These are phyloP conservation scores for Kazachstania africana DNA, from an alignment of 805 yeast genomes.

Conservation along the genomic window DNA sequence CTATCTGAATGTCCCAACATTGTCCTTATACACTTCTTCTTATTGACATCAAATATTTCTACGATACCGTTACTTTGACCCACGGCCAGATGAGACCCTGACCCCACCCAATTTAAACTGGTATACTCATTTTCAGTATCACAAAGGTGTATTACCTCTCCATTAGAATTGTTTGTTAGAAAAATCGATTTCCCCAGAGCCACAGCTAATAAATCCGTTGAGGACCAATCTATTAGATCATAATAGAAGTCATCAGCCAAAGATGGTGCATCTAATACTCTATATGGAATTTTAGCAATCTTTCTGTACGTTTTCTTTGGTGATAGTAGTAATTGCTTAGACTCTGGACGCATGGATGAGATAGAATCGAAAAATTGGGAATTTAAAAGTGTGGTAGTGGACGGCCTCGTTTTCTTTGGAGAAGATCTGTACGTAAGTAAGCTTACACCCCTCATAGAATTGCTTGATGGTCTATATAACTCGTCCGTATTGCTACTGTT, in stretches of 20 bases:
- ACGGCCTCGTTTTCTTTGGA: slow-evolving; percentile 46
- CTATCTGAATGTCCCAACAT: slow-evolving; percentile 86
- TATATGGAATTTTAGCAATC: slow-evolving; percentile 77
- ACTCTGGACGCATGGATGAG: slow-evolving; percentile 82
- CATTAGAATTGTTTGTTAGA: slow-evolving; percentile 80
- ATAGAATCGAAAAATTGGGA: slow-evolving; percentile 55
- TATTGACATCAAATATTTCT: slow-evolving; percentile 89
- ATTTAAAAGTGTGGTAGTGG: slow-evolving; percentile 48
- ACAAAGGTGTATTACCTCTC: slow-evolving; percentile 71
- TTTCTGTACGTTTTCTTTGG: slow-evolving; percentile 72
- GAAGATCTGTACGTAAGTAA: slow-evolving; percentile 70
- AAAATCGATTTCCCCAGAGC: slow-evolving; percentile 84
- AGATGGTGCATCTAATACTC: slow-evolving; percentile 94
- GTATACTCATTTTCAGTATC: slow-evolving; percentile 70
- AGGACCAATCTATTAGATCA: slow-evolving; percentile 92
- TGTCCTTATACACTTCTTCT: slow-evolving; percentile 70
- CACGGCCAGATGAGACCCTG: slow-evolving; percentile 88
- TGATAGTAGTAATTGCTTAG: slow-evolving; percentile 65
- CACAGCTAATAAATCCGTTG: slow-evolving; percentile 77
- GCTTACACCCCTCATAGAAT: slow-evolving; percentile 36
- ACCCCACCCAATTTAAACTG: slow-evolving; percentile 83
- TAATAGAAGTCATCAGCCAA: slow-evolving; percentile 87
- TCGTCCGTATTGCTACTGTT: slow-evolving; percentile 14
- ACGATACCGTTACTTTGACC: slow-evolving; percentile 83
- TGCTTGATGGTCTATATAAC: slow-evolving; percentile 13